These are phyloP conservation scores for Ensete glaucum DNA, from an alignment of 176 grass and related monocot genomes.

Conservation along the genomic window DNA sequence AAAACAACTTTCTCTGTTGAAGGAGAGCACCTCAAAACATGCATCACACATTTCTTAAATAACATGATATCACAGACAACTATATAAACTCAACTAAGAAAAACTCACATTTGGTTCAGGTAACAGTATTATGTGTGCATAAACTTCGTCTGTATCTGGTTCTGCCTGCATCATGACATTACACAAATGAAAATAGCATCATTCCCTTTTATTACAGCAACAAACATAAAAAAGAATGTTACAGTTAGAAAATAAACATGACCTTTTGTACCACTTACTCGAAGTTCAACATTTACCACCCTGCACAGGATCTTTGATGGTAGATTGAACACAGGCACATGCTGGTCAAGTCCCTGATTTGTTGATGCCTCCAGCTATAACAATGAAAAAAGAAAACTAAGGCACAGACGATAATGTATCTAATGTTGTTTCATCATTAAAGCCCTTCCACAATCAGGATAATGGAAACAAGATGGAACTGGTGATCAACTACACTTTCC, in stretches of 20 bases:
- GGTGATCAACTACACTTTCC: not conserved
- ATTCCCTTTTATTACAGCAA: not conserved
- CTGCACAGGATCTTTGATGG: constrained; percentile 84
- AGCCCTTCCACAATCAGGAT: too few species aligned
- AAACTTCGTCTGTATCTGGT: constrained; percentile 93
- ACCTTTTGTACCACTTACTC: constrained; percentile 30
- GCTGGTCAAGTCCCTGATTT: constrained; percentile 76
- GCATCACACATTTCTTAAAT: not conserved
- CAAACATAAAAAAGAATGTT: not conserved
- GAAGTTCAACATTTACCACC: constrained; percentile 75
- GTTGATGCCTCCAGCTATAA: constrained; percentile 79
- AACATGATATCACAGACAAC: not conserved
- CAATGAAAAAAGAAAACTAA: not conserved
- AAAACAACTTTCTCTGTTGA: not conserved
- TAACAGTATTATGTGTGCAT: constrained; percentile 82
- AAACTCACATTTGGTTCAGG: constrained; percentile 64
- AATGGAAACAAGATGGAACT: not conserved
- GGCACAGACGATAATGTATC: not conserved
- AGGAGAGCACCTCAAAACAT: not conserved
- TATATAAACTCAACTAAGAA: constrained; percentile 1
- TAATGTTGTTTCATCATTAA: not conserved
- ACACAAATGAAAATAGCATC: not conserved
- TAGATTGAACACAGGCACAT: constrained; percentile 64
- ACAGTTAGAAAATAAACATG: not conserved
- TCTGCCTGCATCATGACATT: constrained; percentile 48